These are phyloP conservation scores for Huntiella decipiens DNA, from an alignment of 2,329 filamentous ascomycete species.

Conservation along the genomic window DNA sequence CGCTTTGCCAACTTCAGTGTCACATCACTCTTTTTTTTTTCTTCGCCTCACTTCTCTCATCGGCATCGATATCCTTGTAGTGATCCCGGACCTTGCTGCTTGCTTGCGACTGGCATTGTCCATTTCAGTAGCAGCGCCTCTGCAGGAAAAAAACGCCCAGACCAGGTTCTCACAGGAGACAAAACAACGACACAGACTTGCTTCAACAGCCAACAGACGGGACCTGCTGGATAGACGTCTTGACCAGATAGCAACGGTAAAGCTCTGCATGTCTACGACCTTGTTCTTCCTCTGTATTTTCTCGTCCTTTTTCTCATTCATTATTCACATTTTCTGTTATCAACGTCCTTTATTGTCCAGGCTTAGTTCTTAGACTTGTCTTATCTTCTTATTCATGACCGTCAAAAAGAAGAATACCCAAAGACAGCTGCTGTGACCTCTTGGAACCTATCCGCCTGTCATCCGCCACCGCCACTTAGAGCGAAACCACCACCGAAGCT, in stretches of 20 bases:
- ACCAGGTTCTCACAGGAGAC: conserved; percentile 1
- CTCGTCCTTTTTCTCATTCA: not conserved
- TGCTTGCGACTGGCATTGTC: not conserved
- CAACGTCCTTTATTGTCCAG: not conserved
- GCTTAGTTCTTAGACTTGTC: not conserved
- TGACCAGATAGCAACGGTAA: no score
- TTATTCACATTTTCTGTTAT: conserved; percentile 1
- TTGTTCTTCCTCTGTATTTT: conserved; percentile 1
- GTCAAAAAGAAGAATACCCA: no score
- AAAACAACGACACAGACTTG: conserved; percentile 2
- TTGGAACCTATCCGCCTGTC: no score
- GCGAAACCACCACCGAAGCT: no score
- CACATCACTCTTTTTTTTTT: not conserved
- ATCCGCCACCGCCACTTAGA: no score
- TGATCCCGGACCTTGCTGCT: conserved; percentile 3
- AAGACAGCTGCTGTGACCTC: no score
- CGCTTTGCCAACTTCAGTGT: no score
- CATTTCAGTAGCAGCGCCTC: not conserved
- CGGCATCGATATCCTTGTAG: not conserved
- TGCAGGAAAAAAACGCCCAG: not conserved
- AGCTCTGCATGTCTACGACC: no score
- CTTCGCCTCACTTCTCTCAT: not conserved
- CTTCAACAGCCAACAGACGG: no score
- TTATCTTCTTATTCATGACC: not conserved
- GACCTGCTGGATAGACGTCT: no score